Evolutionary conservation across 352 stramenopile species (phyloP).

Genomic region (Globisporangium perplexum): DNA sequence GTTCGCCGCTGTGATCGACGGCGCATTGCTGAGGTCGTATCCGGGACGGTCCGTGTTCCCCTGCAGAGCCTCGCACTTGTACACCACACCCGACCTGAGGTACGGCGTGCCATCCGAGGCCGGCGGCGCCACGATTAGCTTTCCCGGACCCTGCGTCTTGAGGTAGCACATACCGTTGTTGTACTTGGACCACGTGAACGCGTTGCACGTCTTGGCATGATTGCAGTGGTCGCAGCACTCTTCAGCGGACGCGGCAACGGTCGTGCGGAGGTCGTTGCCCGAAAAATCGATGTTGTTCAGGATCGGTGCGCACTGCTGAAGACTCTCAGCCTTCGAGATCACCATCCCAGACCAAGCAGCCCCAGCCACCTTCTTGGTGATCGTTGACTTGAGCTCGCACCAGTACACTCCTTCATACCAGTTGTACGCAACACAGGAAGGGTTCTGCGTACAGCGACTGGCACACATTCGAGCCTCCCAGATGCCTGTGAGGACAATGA

Average conservation of each 20-base stretch:
- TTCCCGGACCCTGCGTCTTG: conserved; percentile 17
- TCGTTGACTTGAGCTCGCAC: not conserved
- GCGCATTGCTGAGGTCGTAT: conserved; percentile 9
- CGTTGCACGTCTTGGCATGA: conserved; percentile 11
- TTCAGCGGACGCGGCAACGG: conserved; percentile 3
- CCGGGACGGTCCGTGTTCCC: conserved; percentile 4
- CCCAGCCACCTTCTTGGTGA: conserved; percentile 2
- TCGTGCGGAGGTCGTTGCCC: conserved; percentile 20
- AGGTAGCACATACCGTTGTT: conserved; percentile 20
- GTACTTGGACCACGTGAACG: conserved; percentile 21
- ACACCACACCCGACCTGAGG: conserved; percentile 1
- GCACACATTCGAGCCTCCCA: no score
- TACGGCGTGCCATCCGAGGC: not conserved
- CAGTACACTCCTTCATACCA: no score
- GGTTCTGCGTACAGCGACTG: not conserved
- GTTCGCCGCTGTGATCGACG: conserved; percentile 21
- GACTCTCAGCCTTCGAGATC: not conserved
- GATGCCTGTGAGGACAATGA: no score
- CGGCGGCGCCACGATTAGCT: not conserved
- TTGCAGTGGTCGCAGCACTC: conserved; percentile 21
- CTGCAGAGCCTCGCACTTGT: conserved; percentile 11
- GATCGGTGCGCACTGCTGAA: conserved; percentile 10
- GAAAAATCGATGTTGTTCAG: conserved; percentile 19
- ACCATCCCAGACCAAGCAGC: not conserved
- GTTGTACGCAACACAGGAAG: no score